phyloP scores from a whole-genome alignment of 148 eudicot genomes.

The Pouteria glomerata region DNA sequence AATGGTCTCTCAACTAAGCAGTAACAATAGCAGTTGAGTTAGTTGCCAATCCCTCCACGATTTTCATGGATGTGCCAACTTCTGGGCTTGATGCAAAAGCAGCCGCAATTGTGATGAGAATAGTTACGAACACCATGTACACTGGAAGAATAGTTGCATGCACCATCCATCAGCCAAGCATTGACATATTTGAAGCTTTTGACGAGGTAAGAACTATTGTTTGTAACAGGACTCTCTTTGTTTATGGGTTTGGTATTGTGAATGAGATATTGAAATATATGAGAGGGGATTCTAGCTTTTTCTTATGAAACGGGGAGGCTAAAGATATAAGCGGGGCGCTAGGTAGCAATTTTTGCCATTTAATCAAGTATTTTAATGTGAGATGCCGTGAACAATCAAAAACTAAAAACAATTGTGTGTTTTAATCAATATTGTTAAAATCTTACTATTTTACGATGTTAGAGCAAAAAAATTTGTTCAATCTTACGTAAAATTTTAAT shows the following conservation, averaged over 20 bases:
- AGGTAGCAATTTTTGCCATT: slow-evolving; percentile 53
- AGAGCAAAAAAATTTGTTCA: too few species aligned
- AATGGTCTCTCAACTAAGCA: slow-evolving; percentile 73
- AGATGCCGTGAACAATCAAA: slow-evolving; percentile 6
- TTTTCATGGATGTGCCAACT: too few species aligned
- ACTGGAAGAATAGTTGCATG: slow-evolving; percentile 85
- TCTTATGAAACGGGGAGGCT: slow-evolving; percentile 71
- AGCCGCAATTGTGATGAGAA: slow-evolving; percentile 84
- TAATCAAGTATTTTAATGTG: slow-evolving; percentile 71
- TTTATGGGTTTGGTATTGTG: neutral
- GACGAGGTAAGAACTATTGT: slow-evolving; percentile 49
- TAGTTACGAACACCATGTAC: too few species aligned
- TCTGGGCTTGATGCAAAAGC: too few species aligned
- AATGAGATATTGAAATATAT: neutral
- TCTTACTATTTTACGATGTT: too few species aligned
- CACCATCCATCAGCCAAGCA: too few species aligned
- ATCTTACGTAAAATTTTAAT: too few species aligned
- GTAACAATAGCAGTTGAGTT: too few species aligned
- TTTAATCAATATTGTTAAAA: too few species aligned
- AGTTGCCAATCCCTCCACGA: too few species aligned
- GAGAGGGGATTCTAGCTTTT: slow-evolving; percentile 37
- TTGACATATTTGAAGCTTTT: slow-evolving; percentile 81
- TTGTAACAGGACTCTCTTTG: neutral
- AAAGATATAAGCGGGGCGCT: slow-evolving; percentile 71
- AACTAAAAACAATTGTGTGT: neutral